Evolutionary conservation across 2,329 filamentous ascomycete genomes (phyloP), one percentile per base, ranked within the genome.

Genomic region (Fusarium xyrophilum): DNA sequence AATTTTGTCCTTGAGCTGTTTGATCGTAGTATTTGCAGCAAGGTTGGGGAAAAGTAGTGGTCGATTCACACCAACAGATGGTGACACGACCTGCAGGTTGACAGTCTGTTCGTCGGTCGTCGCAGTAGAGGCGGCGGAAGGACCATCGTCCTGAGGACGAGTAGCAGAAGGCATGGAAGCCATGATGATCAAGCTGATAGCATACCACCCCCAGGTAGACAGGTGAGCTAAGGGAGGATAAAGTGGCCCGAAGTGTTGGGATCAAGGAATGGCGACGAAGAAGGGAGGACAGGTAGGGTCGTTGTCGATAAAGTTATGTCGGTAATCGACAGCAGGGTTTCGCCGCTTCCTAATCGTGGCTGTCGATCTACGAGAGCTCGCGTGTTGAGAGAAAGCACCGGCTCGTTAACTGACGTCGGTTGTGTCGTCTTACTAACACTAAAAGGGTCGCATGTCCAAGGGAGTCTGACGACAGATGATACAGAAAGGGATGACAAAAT

Each of bases 1-100:
- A 60, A 90, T 88, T 73, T 79, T 85, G 43, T 83, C 82, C 74
- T 89, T 89, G 35, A 90, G 77, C 74, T 88, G 79, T 58, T 82
- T 82, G 48, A 89, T 79, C 0, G 86, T 88, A 4, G 84, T 87
- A 3, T 79, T 78, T 40, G 80, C 79, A 17, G 84, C 79, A 14
- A 89, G 76, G 25, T 78, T 75, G 27, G 82, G 79, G 47, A 89
- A 85, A 42, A 78, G 76, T 51, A 89, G 74, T 19, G 84, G 84
- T 23, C 81, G 80, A 53, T 80, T 82, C 15, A 88, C 84, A 36
- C 82, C 83, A 51, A 82, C 78, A 17, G 86, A 88, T 7, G 87
- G 87, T 63, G 87, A 89, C 40, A 89, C 74, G 61, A 90, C 79
- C 65, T 87, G 83, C 52, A 90, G 80, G 60, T 84, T 87, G 75